These are phyloP conservation scores for Neostapfia colusana DNA, from an alignment of 176 grass and related monocot species.

Conservation along the genomic window DNA sequence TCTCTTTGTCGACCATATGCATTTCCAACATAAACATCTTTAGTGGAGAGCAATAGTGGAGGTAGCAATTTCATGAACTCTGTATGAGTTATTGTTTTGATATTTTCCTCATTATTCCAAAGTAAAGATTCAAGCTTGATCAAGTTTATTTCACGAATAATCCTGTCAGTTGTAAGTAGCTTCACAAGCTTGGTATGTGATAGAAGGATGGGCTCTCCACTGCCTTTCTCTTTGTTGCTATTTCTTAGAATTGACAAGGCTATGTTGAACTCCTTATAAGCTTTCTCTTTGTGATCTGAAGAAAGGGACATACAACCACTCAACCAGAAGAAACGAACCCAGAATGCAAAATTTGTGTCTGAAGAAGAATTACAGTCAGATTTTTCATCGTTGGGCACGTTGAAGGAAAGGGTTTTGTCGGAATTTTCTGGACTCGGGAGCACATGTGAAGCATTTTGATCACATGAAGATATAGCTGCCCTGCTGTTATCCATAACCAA, in stretches of 20 bases:
- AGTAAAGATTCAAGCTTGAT: constrained; percentile 87
- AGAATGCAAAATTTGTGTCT: constrained; percentile 53
- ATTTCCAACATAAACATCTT: constrained; percentile 63
- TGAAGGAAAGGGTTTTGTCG: constrained; percentile 9
- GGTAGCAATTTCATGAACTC: constrained; percentile 86
- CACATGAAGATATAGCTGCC: constrained; percentile 34
- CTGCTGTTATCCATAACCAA: constrained; percentile 33
- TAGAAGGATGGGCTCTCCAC: constrained; percentile 60
- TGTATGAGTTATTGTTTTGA: constrained; percentile 70
- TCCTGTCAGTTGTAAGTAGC: constrained; percentile 76
- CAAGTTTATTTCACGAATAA: constrained; percentile 89
- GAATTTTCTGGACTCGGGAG: constrained; percentile 34
- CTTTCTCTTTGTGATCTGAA: constrained; percentile 71
- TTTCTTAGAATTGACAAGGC: constrained; percentile 66
- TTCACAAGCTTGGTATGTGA: constrained; percentile 72
- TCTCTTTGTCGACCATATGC: constrained; percentile 44
- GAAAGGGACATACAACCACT: constrained; percentile 84
- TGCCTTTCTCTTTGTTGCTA: constrained; percentile 39
- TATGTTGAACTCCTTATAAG: constrained; percentile 75
- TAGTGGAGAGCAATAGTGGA: constrained; percentile 85
- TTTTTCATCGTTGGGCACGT: constrained; percentile 33
- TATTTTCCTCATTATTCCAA: constrained; percentile 76
- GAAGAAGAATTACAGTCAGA: constrained; percentile 38
- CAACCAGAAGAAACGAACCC: constrained; percentile 87
- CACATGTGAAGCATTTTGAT: constrained; percentile 30